Evolutionary conservation across 306 rosid genomes (phyloP).

Genomic region (Medicago arabica): DNA sequence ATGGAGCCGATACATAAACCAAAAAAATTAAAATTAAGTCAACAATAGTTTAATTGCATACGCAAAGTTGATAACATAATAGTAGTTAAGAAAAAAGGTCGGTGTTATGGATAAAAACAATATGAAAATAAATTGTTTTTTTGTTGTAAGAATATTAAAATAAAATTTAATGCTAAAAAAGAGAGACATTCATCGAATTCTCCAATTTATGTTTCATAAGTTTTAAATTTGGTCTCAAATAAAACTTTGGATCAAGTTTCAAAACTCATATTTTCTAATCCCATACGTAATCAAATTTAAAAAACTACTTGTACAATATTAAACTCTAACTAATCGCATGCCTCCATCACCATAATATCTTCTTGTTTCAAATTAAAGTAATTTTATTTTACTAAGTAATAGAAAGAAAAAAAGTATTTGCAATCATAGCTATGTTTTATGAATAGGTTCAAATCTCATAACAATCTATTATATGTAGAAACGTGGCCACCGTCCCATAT

Average conservation of each 20-base stretch:
- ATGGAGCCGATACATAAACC: constrained; percentile 12
- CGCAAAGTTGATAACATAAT: constrained; percentile 5
- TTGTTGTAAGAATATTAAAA: neutral
- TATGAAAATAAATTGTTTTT: neutral
- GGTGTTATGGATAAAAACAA: constrained; percentile 7
- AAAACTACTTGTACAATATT: neutral
- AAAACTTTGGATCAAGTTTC: constrained; percentile 7
- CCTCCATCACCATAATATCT: neutral
- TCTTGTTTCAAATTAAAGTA: constrained; percentile 18
- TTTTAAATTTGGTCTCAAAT: constrained; percentile 14
- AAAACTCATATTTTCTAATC: neutral
- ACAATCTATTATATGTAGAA: neutral
- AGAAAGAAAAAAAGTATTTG: neutral
- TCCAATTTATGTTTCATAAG: neutral
- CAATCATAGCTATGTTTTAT: neutral
- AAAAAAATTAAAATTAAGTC: neutral
- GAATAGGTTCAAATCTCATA: neutral
- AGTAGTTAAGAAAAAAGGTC: neutral
- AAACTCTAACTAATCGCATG: neutral
- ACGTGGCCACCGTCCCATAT: constrained; percentile 21
- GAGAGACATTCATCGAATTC: constrained; percentile 6
- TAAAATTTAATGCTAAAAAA: neutral
- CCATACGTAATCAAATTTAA: neutral
- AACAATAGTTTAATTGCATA: constrained; percentile 2
- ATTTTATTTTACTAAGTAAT: constrained; percentile 6